These are phyloP conservation scores for Mycena alexandri DNA, from an alignment of 768 basidiomycete genomes.

Conservation along the genomic window DNA sequence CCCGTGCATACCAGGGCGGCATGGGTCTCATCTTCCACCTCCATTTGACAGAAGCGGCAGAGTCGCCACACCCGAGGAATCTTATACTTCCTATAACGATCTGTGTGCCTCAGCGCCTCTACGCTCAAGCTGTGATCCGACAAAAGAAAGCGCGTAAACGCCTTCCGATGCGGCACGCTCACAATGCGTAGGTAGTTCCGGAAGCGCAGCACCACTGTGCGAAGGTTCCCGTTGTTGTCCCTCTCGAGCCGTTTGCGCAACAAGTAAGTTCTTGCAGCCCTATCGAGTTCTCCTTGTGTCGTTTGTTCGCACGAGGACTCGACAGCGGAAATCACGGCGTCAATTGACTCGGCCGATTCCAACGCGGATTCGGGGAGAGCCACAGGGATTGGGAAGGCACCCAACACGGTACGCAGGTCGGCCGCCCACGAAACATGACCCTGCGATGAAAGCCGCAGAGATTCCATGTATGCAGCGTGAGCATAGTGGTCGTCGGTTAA, in stretches of 20 bases:
- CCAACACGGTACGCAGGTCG: conserved; percentile 20
- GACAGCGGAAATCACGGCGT: conserved; percentile 1
- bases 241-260: conserved; percentile 15
- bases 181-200: conserved; percentile 21
- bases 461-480: background rate
- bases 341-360: background rate
- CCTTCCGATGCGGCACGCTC: conserved; percentile 14
- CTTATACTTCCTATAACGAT: conserved; percentile 9
- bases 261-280: conserved; percentile 8
- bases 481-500: conserved; percentile 16
- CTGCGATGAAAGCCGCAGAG: background rate
- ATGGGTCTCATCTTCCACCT: conserved; percentile 10
- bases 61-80: conserved; percentile 21
- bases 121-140: conserved; percentile 17
- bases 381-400: conserved; percentile 17
- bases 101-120: conserved; percentile 14
- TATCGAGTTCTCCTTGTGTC: conserved; percentile 9
- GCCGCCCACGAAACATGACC: conserved; percentile 19
- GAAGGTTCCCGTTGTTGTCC: background rate
- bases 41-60: conserved; percentile 18
- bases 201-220: conserved; percentile 13
- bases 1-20: conserved; percentile 11
- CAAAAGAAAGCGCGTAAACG: conserved; percentile 22
- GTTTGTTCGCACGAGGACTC: conserved; percentile 1
- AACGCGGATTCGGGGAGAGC: background rate